Evolutionary conservation across 345 rosid genomes (phyloP), one percentile per base, ranked within the genome.

Genomic region (Hibiscus trionum): DNA sequence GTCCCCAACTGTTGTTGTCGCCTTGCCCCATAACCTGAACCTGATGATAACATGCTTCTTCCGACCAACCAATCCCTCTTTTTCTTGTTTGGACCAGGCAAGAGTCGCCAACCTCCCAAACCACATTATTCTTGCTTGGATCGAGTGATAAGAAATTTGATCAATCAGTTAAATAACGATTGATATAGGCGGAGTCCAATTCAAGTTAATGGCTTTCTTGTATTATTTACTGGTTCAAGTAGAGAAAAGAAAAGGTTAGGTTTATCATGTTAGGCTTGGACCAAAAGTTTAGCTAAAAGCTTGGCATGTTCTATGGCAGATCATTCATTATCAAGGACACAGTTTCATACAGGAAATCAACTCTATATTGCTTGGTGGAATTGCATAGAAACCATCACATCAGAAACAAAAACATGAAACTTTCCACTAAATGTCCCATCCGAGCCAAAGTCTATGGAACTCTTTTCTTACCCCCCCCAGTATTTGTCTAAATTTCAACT

Each of bases 11-110:
- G 55, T 5, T 47, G 56, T 2, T 10, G 49, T 55, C 77, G 39
- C 75, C 21, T 60, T 77, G 61, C 70, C 82, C 77, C 64, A 77
- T 69, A 74, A 66, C 69, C 68, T 78, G 50, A 68, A 70, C 73
- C 44, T 62, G 15, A 57, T 24, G 2, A 47, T 52, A 44, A 31
- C 66, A 29, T 42, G 3, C 52, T 66, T 44, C 68, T 65, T 61
- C 55, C 14, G 42, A 66, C 31, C 35, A 66, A 56, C 49, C 44
- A 52, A 53, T 61, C 57, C 56, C 55, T 46, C 55, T 68, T 0
- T 31, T 39, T 9, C 39, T 26, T 15, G 58, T 31, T 55, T 72
- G 77, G 67, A 58, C 81, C 72, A 65, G 68, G 47, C 63, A 74
- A 59, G 21, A 56, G 12, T 66, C 17, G 21, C 39, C 39, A 66